Percentiles rank a stretch among this genome's conserved stretches.
Evolutionary conservation across 129 eudicot species (phyloP).

Genomic region (Artemisia annua): DNA sequence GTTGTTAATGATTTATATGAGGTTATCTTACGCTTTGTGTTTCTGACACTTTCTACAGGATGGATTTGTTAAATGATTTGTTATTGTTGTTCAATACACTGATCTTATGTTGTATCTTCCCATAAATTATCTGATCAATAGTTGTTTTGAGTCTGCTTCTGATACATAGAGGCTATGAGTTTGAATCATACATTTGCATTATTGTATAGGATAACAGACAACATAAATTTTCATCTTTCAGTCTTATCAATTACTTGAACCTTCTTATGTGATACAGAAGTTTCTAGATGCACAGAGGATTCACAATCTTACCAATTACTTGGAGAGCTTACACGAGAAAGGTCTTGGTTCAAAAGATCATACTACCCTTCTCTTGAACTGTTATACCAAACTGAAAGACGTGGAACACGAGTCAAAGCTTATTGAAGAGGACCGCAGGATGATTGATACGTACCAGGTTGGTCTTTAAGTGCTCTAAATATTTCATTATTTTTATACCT

Average conservation of each 20-base stretch:
- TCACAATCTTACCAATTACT: constrained; percentile 88
- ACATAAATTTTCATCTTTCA: background rate
- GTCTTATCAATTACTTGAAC: constrained; percentile 46
- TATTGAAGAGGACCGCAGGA: constrained; percentile 89
- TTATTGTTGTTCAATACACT: background rate
- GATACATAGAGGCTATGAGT: background rate
- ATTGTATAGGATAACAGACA: background rate
- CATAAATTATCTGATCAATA: background rate
- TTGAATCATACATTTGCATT: background rate
- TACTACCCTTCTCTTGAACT: constrained; percentile 90
- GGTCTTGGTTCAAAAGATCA: constrained; percentile 98
- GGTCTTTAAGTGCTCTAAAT: constrained; percentile 21
- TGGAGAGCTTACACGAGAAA: constrained; percentile 87
- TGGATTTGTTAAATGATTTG: constrained; percentile 8
- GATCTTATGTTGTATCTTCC: constrained; percentile 8
- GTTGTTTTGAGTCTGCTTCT: background rate
- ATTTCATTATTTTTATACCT: background rate
- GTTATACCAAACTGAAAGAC: constrained; percentile 92
- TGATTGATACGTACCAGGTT: constrained; percentile 94
- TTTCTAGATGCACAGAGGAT: constrained; percentile 98
- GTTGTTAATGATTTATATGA: constrained; percentile 14
- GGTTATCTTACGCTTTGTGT: constrained; percentile 21
- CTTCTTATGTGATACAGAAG: constrained; percentile 93
- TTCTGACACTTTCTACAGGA: background rate
- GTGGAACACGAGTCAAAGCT: constrained; percentile 88